A percentile compares a stretch with the other conserved stretches of the same genome.
Evolutionary conservation across 2,329 filamentous ascomycete species (phyloP).

Genomic region (Arthrocladium fulminans): DNA sequence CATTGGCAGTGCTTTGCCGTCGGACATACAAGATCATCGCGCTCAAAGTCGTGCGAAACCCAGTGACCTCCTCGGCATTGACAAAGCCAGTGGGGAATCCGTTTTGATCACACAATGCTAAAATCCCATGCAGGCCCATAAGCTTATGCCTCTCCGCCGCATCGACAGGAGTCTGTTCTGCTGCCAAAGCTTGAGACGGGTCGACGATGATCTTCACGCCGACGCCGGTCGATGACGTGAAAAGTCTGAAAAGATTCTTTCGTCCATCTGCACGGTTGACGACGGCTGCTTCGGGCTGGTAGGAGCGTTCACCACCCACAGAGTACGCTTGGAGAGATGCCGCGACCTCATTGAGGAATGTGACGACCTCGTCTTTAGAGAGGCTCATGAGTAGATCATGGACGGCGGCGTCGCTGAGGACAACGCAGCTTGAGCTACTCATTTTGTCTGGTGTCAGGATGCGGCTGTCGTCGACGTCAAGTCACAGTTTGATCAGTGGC

Average conservation of each 20-base stretch:
- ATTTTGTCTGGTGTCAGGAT: too few relatives aligned
- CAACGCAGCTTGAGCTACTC: constrained; percentile 2
- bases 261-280: constrained; percentile 3
- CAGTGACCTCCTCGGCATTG: constrained; percentile 65
- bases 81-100: constrained; percentile 46
- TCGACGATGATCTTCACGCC: constrained; percentile 10
- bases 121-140: background rate
- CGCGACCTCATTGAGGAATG: background rate
- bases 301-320: background rate
- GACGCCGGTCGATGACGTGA: background rate
- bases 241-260: constrained; percentile 5
- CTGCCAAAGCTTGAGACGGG: background rate
- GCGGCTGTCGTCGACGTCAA: too few relatives aligned
- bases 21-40: constrained; percentile 45
- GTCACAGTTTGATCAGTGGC: too few relatives aligned
- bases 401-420: constrained; percentile 6
- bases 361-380: background rate
- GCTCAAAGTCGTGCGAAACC: constrained; percentile 68
- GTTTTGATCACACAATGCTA: constrained; percentile 1
- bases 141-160: background rate
- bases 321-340: background rate
- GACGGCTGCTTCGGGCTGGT: constrained; percentile 8
- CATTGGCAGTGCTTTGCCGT: constrained; percentile 13
- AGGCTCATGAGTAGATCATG: constrained; percentile 9
- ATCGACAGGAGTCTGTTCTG: background rate